Conservation (phyloP, 768 basidiomycete species). For the Podaxis sp. region DNA sequence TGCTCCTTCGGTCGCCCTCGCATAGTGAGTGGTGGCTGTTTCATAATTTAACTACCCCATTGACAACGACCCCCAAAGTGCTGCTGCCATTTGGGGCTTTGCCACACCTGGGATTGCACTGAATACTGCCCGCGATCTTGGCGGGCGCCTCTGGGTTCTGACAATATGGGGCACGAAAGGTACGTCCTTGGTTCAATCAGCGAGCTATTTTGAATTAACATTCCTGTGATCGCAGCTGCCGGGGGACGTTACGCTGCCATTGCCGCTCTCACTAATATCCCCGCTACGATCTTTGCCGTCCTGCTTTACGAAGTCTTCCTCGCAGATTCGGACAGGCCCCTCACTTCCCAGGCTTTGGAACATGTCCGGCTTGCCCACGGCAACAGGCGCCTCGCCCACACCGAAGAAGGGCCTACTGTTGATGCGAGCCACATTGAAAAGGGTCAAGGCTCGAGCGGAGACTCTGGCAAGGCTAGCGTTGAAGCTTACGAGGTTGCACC, state of each 20-base stretch:
- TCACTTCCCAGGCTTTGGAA: conserved; percentile 4
- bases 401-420: neutral
- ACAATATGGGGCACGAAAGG: conserved; percentile 57
- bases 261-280: conserved; percentile 64
- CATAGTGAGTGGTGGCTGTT: conserved; percentile 47
- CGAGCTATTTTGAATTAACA: neutral
- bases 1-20: conserved; percentile 54
- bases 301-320: conserved; percentile 58
- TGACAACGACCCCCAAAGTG: conserved; percentile 34
- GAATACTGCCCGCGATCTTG: conserved; percentile 70
- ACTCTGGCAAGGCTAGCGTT: conserved; percentile 4
- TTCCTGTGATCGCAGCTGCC: conserved; percentile 31
- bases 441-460: neutral
- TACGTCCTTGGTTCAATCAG: conserved; percentile 17
- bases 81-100: conserved; percentile 60
- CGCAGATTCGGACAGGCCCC: conserved; percentile 35
- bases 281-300: conserved; percentile 56
- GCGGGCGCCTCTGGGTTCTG: conserved; percentile 60
- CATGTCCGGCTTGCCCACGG: neutral
- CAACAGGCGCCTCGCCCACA: conserved; percentile 9
- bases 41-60: conserved; percentile 2
- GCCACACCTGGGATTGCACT: conserved; percentile 47
- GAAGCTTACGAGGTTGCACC: conserved; percentile 2
- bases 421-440: neutral
- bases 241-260: conserved; percentile 63